phyloP scores from a whole-genome alignment of 2,329 filamentous ascomycete genomes.

The Colletotrichum melonis region DNA sequence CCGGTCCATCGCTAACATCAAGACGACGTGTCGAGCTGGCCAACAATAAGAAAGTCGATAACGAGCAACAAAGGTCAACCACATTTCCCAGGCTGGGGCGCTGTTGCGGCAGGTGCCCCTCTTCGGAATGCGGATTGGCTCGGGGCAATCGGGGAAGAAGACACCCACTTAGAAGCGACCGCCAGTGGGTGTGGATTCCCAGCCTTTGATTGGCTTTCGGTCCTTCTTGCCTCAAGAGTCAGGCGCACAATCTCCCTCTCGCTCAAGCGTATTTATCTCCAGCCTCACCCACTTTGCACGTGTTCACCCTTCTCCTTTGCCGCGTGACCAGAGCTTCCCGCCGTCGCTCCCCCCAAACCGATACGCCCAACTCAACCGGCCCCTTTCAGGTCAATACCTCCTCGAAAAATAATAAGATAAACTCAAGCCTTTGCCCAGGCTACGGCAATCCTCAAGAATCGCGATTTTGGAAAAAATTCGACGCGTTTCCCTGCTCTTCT shows the following conservation, averaged over 20 bases:
- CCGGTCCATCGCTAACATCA: constrained; percentile 4
- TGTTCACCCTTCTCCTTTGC: constrained; percentile 50
- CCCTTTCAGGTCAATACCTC: background rate
- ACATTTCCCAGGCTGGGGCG: constrained; percentile 1
- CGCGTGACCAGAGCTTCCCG: constrained; percentile 49
- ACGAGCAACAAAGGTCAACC: constrained; percentile 21
- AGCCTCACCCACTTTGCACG: constrained; percentile 52
- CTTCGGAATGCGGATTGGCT: constrained; percentile 31
- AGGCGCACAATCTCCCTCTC: constrained; percentile 25
- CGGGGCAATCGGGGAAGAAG: constrained; percentile 33
- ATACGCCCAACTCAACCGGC: constrained; percentile 28
- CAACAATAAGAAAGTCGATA: constrained; percentile 4
- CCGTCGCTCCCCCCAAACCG: constrained; percentile 27
- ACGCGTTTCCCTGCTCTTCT: background rate
- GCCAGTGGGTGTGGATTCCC: constrained; percentile 23
- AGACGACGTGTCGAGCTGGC: background rate
- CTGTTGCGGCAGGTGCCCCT: constrained; percentile 32
- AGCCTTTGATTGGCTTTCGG: constrained; percentile 26
- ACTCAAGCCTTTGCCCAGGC: constrained; percentile 20
- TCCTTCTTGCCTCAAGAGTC: constrained; percentile 35
- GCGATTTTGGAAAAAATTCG: constrained; percentile 22
- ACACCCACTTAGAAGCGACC: constrained; percentile 16
- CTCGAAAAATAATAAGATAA: constrained; percentile 29
- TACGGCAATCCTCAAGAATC: constrained; percentile 13
- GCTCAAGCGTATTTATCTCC: constrained; percentile 47